Evolutionary conservation across 306 rosid species (phyloP).

Genomic region (Lotus japonicus): DNA sequence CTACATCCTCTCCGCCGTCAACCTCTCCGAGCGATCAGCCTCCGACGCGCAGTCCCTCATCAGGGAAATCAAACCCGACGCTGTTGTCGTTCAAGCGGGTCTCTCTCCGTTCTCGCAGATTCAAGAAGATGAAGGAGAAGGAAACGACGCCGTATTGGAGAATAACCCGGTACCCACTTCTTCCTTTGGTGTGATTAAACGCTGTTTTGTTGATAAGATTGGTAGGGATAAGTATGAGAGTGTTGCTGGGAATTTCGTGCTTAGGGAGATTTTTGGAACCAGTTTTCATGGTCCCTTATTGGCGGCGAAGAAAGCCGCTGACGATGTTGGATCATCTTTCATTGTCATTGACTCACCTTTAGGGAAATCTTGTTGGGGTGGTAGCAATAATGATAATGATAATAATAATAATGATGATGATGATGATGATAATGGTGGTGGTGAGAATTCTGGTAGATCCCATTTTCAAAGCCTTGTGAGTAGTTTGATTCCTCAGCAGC

Average conservation of each 20-base stretch:
- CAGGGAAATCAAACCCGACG: constrained; percentile 62
- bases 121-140: constrained; percentile 36
- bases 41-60: constrained; percentile 47
- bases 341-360: constrained; percentile 46
- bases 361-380: constrained; percentile 23
- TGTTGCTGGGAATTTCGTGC: constrained; percentile 50
- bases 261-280: constrained; percentile 64
- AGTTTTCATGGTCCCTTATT: constrained; percentile 61
- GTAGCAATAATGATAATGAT: background rate
- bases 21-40: constrained; percentile 59
- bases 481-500: constrained; percentile 55
- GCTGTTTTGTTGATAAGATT: constrained; percentile 59
- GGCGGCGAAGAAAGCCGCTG: constrained; percentile 61
- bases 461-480: constrained; percentile 37
- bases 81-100: constrained; percentile 53
- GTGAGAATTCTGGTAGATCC: background rate
- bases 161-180: constrained; percentile 52
- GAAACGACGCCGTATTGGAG: constrained; percentile 15
- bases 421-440: constrained; percentile 11
- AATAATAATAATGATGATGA: background rate
- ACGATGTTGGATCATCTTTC: constrained; percentile 54
- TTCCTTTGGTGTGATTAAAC: constrained; percentile 50
- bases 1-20: constrained; percentile 60
- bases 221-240: constrained; percentile 56
- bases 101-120: constrained; percentile 26